Evolutionary conservation across 805 yeast genomes (phyloP).

Genomic region (Saccharomycopsis malanga): DNA sequence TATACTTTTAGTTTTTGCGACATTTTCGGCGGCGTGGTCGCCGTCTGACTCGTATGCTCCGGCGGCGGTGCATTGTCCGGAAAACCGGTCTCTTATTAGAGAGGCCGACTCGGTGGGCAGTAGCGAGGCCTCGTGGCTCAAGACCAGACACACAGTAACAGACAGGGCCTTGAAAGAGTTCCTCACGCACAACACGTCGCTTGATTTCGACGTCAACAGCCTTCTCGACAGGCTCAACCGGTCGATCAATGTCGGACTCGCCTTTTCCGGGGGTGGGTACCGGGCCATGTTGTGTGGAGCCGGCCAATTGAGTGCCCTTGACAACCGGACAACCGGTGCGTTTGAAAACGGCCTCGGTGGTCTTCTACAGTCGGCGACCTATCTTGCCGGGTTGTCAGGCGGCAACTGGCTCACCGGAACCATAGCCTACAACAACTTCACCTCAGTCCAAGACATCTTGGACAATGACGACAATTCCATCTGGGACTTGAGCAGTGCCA

Average conservation of each 20-base stretch:
- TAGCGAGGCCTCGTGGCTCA: constrained; percentile 51
- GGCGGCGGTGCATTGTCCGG: constrained; percentile 49
- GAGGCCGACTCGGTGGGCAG: constrained; percentile 41
- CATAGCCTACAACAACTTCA: constrained; percentile 62
- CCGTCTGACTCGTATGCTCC: constrained; percentile 43
- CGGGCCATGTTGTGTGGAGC: constrained; percentile 85
- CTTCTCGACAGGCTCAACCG: constrained; percentile 20
- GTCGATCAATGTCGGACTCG: constrained; percentile 44
- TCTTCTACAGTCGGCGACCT: constrained; percentile 59
- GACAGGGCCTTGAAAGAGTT: constrained; percentile 40
- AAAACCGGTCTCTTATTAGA: constrained; percentile 35
- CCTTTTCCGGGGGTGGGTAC: constrained; percentile 85
- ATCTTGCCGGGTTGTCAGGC: constrained; percentile 74
- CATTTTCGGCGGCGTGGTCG: constrained; percentile 16
- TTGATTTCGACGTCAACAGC: constrained; percentile 37
- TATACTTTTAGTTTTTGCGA: too few species aligned
- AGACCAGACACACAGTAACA: constrained; percentile 40
- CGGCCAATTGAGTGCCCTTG: constrained; percentile 74
- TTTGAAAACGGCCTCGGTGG: constrained; percentile 63
- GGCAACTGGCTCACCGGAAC: constrained; percentile 79
- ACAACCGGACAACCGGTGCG: constrained; percentile 56
- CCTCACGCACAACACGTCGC: constrained; percentile 32
- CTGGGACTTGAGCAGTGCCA: constrained; percentile 64
- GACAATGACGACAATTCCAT: constrained; percentile 37
- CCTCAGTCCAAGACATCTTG: constrained; percentile 56